phyloP scores from a whole-genome alignment of 805 yeast genomes.

The Wickerhamomyces bovis region DNA sequence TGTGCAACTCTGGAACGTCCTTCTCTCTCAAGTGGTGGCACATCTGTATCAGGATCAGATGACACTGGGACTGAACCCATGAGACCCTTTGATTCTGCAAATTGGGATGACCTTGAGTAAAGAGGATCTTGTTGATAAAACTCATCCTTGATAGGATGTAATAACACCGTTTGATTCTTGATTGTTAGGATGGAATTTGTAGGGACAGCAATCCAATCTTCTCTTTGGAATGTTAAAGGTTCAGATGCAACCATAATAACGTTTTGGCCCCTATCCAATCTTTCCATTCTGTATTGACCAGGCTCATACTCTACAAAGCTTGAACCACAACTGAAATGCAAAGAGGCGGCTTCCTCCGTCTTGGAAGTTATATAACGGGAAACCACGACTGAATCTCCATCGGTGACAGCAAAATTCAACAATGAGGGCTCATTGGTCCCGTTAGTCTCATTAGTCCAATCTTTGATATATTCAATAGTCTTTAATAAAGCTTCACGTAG shows the following conservation, averaged over 20 bases:
- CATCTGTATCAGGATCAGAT: slow-evolving; percentile 41
- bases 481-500: slow-evolving; percentile 63
- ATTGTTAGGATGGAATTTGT: slow-evolving; percentile 83
- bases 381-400: slow-evolving; percentile 81
- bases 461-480: slow-evolving; percentile 69
- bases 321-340: slow-evolving; percentile 92
- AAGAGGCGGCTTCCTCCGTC: slow-evolving; percentile 92
- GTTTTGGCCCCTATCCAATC: slow-evolving; percentile 87
- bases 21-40: slow-evolving; percentile 78
- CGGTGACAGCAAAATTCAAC: slow-evolving; percentile 91
- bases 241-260: slow-evolving; percentile 96
- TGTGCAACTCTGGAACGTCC: slow-evolving; percentile 40
- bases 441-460: slow-evolving; percentile 59
- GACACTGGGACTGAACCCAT: slow-evolving; percentile 84
- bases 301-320: slow-evolving; percentile 85
- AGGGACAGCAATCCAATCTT: slow-evolving; percentile 97
- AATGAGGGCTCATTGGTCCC: slow-evolving; percentile 72
- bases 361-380: slow-evolving; percentile 83
- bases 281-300: slow-evolving; percentile 90
- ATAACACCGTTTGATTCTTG: slow-evolving; percentile 74
- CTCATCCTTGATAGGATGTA: slow-evolving; percentile 90
- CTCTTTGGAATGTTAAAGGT: slow-evolving; percentile 92
- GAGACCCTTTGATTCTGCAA: slow-evolving; percentile 87
- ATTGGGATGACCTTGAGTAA: slow-evolving; percentile 62
- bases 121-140: slow-evolving; percentile 71